A percentile compares a stretch with the other conserved stretches of the same genome.
phyloP scores from a whole-genome alignment of 345 rosid species.

The Odontarrhena argentea region DNA sequence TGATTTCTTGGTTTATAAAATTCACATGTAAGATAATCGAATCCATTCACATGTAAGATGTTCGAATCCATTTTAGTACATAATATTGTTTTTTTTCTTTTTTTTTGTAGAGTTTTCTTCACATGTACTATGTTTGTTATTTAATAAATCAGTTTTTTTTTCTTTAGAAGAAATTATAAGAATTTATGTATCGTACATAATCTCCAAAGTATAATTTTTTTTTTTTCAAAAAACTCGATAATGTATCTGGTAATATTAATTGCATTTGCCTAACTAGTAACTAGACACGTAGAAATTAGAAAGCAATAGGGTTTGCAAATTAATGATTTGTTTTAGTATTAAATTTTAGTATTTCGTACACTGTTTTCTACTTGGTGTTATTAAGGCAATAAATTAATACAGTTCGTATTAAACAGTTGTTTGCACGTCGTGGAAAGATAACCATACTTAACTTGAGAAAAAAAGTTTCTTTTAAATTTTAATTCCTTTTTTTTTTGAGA shows the following conservation, averaged over 20 bases:
- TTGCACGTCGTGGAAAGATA: slow-evolving; percentile 23
- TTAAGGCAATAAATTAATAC: not conserved
- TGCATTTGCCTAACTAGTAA: slow-evolving; percentile 25
- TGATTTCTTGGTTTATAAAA: too few relatives aligned
- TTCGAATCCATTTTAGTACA: too few relatives aligned
- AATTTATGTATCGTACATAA: not conserved
- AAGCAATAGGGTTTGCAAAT: not conserved
- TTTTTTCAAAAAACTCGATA: not conserved
- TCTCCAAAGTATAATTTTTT: not conserved
- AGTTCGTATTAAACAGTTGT: slow-evolving; percentile 3
- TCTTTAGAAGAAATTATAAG: not conserved
- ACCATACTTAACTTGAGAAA: not conserved
- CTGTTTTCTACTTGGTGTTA: slow-evolving; percentile 9
- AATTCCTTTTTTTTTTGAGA: not conserved
- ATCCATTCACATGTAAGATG: too few relatives aligned
- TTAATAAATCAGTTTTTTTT: not conserved
- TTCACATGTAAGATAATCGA: too few relatives aligned
- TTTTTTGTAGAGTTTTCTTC: not conserved
- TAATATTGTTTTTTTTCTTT: too few relatives aligned
- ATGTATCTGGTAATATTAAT: not conserved
- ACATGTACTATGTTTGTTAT: not conserved
- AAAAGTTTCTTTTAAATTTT: not conserved
- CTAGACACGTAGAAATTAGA: slow-evolving; percentile 14
- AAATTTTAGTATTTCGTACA: slow-evolving; percentile 16
- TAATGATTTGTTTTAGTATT: slow-evolving; percentile 13